Evolutionary conservation across 2,329 filamentous ascomycete species (phyloP).

Genomic region (Aspergillus terreus): DNA sequence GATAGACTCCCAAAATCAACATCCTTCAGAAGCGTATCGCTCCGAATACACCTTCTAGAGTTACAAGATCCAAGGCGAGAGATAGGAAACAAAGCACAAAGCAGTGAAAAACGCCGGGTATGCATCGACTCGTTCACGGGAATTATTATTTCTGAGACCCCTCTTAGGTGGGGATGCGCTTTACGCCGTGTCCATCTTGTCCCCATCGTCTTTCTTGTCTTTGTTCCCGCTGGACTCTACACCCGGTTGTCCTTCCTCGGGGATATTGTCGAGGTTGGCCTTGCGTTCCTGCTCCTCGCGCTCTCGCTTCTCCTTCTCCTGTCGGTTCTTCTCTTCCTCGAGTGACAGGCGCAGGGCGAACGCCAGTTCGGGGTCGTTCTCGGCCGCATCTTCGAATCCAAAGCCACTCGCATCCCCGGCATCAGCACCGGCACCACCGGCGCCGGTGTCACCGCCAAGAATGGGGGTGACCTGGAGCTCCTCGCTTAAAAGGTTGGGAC

Average conservation of each 20-base stretch:
- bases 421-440: conserved; percentile 43
- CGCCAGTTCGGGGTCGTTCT: conserved; percentile 83
- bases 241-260: conserved; percentile 68
- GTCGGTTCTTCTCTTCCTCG: conserved; percentile 93
- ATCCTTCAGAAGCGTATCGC: conserved; percentile 12
- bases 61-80: conserved; percentile 20
- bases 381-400: conserved; percentile 79
- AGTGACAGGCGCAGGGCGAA: conserved; percentile 94
- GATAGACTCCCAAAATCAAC: conserved; percentile 7
- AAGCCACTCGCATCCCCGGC: conserved; percentile 56
- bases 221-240: conserved; percentile 61
- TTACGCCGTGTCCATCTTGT: conserved; percentile 91
- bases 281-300: conserved; percentile 70
- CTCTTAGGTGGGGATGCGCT: background rate
- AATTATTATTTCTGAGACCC: conserved; percentile 1
- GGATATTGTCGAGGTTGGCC: conserved; percentile 73
- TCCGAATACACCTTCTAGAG: conserved; percentile 15
- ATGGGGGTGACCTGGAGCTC: conserved; percentile 87
- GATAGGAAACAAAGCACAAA: conserved; percentile 13
- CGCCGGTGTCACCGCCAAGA: conserved; percentile 73
- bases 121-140: conserved; percentile 32
- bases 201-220: conserved; percentile 55
- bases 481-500: conserved; percentile 87
- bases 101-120: conserved; percentile 32
- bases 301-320: conserved; percentile 78